These are phyloP conservation scores for Tothia fuscella DNA, from an alignment of 2,329 filamentous ascomycete species.

Conservation along the genomic window DNA sequence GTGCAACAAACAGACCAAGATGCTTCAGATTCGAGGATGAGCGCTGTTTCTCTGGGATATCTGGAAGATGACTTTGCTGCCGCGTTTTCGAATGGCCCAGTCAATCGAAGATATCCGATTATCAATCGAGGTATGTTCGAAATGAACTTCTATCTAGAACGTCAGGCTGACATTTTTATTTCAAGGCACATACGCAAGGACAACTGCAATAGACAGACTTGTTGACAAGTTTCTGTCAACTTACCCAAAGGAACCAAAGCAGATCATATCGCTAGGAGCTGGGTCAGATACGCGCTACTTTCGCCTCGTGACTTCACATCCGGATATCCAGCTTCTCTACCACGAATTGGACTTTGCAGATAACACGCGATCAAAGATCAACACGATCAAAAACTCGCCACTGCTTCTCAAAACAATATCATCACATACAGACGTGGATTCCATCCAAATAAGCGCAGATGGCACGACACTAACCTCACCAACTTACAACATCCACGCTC, in stretches of 20 bases:
- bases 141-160: not conserved
- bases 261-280: conserved; percentile 86
- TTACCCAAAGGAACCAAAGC: conserved; percentile 36
- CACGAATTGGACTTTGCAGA: conserved; percentile 85
- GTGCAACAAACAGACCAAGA: conserved; percentile 88
- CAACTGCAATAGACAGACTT: conserved; percentile 67
- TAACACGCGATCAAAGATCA: conserved; percentile 57
- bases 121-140: conserved; percentile 73
- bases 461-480: conserved; percentile 34
- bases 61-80: conserved; percentile 68
- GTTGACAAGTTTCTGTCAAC: conserved; percentile 56
- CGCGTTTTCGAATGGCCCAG: conserved; percentile 48
- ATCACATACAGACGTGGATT: conserved; percentile 17
- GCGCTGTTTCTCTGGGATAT: conserved; percentile 77
- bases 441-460: conserved; percentile 25
- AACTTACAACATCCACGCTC: conserved; percentile 41
- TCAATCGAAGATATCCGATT: conserved; percentile 64
- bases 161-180: conserved; percentile 5
- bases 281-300: conserved; percentile 88
- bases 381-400: conserved; percentile 23
- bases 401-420: conserved; percentile 18
- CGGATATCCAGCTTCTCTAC: conserved; percentile 48
- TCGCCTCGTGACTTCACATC: conserved; percentile 48
- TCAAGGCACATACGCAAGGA: conserved; percentile 83
- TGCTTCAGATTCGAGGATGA: conserved; percentile 77